Percentiles rank a stretch among this genome's conserved stretches.
Conservation (phyloP, 331 rosid genomes). For the Quercus tomentella region DNA sequence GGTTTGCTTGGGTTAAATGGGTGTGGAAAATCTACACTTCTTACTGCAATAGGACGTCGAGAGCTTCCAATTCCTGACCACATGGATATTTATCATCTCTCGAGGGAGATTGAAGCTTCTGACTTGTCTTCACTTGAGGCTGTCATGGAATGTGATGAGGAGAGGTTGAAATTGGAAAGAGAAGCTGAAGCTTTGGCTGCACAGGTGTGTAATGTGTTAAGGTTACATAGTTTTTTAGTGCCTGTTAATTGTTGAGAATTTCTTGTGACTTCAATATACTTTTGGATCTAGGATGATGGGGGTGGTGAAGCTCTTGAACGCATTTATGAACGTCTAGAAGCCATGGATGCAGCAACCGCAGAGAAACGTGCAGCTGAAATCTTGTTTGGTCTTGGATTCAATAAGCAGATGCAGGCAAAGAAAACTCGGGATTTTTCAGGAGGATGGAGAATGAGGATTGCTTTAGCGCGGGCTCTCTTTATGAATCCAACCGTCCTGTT, state of each 20-base stretch:
- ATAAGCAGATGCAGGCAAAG: conserved; percentile 93
- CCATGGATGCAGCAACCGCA: conserved; percentile 92
- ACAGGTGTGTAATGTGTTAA: conserved; percentile 56
- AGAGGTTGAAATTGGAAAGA: conserved; percentile 78
- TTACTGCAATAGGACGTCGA: conserved; percentile 74
- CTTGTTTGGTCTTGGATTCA: conserved; percentile 85
- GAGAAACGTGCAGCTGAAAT: conserved; percentile 99
- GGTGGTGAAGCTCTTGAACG: conserved; percentile 95
- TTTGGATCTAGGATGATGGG: conserved; percentile 71
- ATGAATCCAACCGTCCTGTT: conserved; percentile 95
- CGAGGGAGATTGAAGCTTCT: conserved; percentile 95
- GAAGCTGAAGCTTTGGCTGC: conserved; percentile 84
- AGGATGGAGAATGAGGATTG: conserved; percentile 99
- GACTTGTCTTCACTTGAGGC: conserved; percentile 94
- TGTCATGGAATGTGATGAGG: conserved; percentile 92
- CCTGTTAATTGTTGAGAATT: neutral
- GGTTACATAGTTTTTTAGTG: neutral
- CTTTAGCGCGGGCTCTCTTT: conserved; percentile 90
- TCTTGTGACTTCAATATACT: neutral
- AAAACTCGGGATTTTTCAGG: conserved; percentile 95
- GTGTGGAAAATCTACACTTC: conserved; percentile 95
- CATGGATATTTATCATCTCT: conserved; percentile 94
- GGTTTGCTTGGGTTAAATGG: conserved; percentile 98
- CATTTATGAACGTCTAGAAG: conserved; percentile 84
- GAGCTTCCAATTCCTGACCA: conserved; percentile 99